Evolutionary conservation across 108 stramenopile species (phyloP), one percentile per base, ranked within the genome.

Genomic region (Skeletonema costatum): DNA sequence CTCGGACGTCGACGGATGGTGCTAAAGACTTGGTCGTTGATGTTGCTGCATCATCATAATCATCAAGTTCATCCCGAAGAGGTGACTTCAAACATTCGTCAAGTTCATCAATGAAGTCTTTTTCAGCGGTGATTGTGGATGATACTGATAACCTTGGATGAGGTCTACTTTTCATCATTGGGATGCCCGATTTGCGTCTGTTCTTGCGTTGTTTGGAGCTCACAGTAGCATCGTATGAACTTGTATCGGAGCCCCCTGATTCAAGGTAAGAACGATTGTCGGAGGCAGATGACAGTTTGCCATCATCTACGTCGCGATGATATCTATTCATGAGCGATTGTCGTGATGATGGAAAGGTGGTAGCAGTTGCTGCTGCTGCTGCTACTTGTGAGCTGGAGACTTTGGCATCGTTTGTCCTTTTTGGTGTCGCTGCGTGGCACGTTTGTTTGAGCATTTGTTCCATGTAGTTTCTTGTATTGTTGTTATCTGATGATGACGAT

Each of bases 301-400:
- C 9, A 10, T 25, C 21, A 25, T 56, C 53, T 25, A 2, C 39
- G 11, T 56, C 53, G 9, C 6, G 9, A 25, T 25, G 21, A 56
- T 56, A 56, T 56, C 53, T 21, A 25, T 56, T 56, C 53, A 56
- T 29, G 6, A 56, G 53, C 25, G 53, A 56, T n/a, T 56, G 21
- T 29, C 53, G 53, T 21, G 53, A 56, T 8, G 53, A 56, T 29
- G 53, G 53, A 25, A n/a, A 56, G 19, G 25, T 2, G n/a, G 9
- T 19, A 5, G 50, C 50, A 19, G 11, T 51, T 50, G 64, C 50
- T 59, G 80, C 68, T 50, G 66, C 60, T 25, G 25, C 25, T 25
- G 25, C 25, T 0, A 25, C 25, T 25, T 25, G 25, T 25, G 25
- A 25, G 25, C 25, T 25, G 25, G 25, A 25, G 25, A 25, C 25